phyloP scores from a whole-genome alignment of 1,139 yeast genomes.

The Suhomyces kunorum region DNA sequence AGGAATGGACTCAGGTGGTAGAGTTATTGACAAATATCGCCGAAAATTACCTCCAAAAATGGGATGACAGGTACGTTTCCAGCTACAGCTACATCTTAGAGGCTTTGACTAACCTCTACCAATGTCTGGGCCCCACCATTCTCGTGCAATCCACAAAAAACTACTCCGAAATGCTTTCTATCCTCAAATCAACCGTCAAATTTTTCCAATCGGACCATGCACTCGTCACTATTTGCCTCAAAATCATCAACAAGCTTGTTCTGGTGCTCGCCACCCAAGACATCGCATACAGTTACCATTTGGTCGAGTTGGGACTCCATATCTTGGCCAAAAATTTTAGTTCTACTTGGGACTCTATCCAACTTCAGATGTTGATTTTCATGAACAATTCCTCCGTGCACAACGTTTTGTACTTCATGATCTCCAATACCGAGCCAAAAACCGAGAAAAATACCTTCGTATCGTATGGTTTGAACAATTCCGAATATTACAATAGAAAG shows the following conservation, averaged over 20 bases:
- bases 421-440: neutral
- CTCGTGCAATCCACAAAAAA: conserved; percentile 22
- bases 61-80: conserved; percentile 23
- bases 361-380: conserved; percentile 38
- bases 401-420: conserved; percentile 4
- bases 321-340: conserved; percentile 29
- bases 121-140: conserved; percentile 28
- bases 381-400: conserved; percentile 31
- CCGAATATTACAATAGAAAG: too few species aligned
- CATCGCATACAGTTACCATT: conserved; percentile 28
- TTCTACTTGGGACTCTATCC: conserved; percentile 35
- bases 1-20: conserved; percentile 33
- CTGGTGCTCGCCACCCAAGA: conserved; percentile 35
- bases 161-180: conserved; percentile 26
- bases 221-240: conserved; percentile 28
- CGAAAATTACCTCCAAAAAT: conserved; percentile 8
- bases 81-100: conserved; percentile 30
- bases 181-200: conserved; percentile 23
- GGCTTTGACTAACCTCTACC: conserved; percentile 27
- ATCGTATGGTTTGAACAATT: too few species aligned
- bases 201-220: conserved; percentile 27
- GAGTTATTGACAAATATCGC: conserved; percentile 26
- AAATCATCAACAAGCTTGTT: conserved; percentile 41
- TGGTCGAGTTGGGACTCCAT: conserved; percentile 35
- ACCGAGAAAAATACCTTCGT: too few species aligned